Evolutionary conservation across 768 basidiomycete genomes (phyloP), one percentile per base, ranked within the genome.

Genomic region (Lactarius vividus): DNA sequence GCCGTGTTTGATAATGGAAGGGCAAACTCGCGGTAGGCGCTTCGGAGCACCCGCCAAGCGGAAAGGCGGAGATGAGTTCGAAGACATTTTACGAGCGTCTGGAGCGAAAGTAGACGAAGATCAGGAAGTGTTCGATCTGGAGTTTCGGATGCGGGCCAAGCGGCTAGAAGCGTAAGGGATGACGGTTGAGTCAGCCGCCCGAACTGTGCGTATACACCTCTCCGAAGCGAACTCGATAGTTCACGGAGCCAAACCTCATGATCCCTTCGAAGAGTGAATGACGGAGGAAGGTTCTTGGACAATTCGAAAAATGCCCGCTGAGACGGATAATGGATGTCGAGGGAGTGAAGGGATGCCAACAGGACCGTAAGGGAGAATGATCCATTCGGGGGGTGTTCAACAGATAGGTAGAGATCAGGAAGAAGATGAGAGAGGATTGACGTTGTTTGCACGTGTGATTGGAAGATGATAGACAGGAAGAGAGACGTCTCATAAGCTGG

Each of bases 401-500:
- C 63, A 7, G 75, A 61, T 55, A 77, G 73, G 72, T 85, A 83
- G 60, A 85, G 69, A 49, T 79, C 71, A 4, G 84, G 83, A 31
- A 90, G 73, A 29, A 92, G 80, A 69, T 84, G 82, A 1, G 85
- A 81, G 39, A 88, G 78, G 65, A 89, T 82, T 20, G 88, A 82
- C 8, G 82, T 81, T 4, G 85, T 83, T 75, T 92, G 88, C 44
- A 80, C 79, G 0, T 84, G 80, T 0, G 84, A 83, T 57, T 82
- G 79, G 77, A 91, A 92, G 35, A 89, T 69, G 31, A 84, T 77
- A 29, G 88, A 82, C 35, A 91, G 79, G 73, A 81, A 84, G 26
- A 91, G 78, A 0, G 91, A 92, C 4, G 83, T 88, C 76, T 92
- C 88, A 72, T 90, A 91, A 1, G 84, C 91, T 92, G 71, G 35